Conservation (phyloP, 31 red algal species). For the Asparagopsis taxiformis region DNA sequence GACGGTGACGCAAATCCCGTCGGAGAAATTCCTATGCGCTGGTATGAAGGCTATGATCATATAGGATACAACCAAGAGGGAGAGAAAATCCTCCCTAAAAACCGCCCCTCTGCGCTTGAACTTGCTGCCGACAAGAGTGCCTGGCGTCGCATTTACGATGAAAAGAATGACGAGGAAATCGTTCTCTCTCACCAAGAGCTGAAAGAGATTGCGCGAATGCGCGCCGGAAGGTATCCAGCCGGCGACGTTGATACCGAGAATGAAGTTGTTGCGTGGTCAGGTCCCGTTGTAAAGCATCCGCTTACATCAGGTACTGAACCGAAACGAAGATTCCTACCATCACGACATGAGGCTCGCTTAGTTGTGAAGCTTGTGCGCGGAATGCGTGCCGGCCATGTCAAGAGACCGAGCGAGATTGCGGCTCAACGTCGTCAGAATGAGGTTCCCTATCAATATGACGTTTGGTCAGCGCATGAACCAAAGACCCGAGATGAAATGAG, state of each 20-base stretch:
- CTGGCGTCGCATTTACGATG: constrained; percentile 86
- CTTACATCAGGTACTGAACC: constrained; percentile 58
- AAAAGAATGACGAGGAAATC: constrained; percentile 83
- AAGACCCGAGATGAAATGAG: constrained; percentile 55
- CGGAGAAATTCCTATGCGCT: constrained; percentile 87
- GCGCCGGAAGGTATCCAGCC: constrained; percentile 48
- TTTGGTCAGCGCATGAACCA: constrained; percentile 55
- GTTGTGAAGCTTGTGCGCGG: constrained; percentile 83
- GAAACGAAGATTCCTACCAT: constrained; percentile 88
- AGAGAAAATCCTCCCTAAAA: constrained; percentile 37
- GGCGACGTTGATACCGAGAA: constrained; percentile 40
- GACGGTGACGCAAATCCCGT: constrained; percentile 81
- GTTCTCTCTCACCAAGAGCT: constrained; percentile 75
- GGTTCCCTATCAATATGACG: constrained; percentile 55
- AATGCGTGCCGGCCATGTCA: constrained; percentile 64
- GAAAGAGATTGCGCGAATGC: constrained; percentile 57
- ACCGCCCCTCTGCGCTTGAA: constrained; percentile 39
- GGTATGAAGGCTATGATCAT: constrained; percentile 94
- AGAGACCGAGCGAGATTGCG: constrained; percentile 30
- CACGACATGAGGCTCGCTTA: constrained; percentile 77
- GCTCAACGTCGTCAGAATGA: constrained; percentile 18
- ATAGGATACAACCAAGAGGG: constrained; percentile 86
- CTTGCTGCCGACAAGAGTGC: constrained; percentile 60
- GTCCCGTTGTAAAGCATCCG: constrained; percentile 50
- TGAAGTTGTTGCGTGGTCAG: constrained; percentile 89